These are phyloP conservation scores for Aspergillus unguis DNA, from an alignment of 2,329 filamentous ascomycete genomes.

Conservation along the genomic window DNA sequence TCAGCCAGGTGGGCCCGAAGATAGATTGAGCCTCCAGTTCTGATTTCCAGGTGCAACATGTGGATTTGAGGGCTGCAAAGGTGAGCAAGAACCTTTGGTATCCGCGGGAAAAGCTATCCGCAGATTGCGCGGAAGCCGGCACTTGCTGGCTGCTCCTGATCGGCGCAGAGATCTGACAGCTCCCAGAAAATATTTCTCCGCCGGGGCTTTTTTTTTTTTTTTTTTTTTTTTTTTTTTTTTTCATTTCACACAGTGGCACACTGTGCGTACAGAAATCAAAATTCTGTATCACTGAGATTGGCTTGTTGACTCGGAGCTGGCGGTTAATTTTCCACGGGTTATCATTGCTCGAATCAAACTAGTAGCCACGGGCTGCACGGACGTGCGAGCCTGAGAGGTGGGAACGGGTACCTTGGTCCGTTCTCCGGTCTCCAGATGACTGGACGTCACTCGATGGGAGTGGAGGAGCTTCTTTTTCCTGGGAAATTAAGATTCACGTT, in stretches of 20 bases:
- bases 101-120: neutral
- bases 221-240: neutral
- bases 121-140: constrained; percentile 8
- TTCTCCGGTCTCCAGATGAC: neutral
- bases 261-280: neutral
- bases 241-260: neutral
- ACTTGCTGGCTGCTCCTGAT: constrained; percentile 13
- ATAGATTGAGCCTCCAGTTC: constrained; percentile 9
- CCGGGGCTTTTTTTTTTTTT: neutral
- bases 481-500: constrained; percentile 8
- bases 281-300: neutral
- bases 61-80: no score
- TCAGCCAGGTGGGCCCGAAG: constrained; percentile 17
- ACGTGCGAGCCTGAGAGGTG: neutral
- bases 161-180: constrained; percentile 14
- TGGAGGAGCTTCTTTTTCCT: constrained; percentile 1
- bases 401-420: neutral
- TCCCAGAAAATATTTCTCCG: neutral
- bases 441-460: neutral
- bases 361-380: neutral
- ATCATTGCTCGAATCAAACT: neutral
- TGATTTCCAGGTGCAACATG: neutral
- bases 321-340: neutral
- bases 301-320: neutral
- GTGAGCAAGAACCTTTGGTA: no score